Conservation (phyloP, 768 basidiomycete genomes). For the Artomyces pyxidatus region DNA sequence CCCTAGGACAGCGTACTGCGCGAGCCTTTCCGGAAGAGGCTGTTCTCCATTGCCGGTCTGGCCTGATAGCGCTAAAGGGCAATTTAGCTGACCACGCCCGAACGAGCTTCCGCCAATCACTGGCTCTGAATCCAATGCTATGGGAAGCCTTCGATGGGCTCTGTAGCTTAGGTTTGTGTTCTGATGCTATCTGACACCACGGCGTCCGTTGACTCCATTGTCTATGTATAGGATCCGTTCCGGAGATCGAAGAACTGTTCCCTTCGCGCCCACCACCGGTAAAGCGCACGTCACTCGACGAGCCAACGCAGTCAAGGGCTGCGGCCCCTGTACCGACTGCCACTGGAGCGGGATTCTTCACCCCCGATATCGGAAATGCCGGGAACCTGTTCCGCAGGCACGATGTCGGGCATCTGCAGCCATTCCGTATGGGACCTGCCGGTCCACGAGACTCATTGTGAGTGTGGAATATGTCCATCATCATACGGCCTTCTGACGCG, state of each 20-base stretch:
- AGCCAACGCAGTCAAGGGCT: conserved; percentile 29
- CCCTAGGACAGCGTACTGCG: conserved; percentile 44
- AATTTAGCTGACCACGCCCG: conserved; percentile 72
- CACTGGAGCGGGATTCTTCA: conserved; percentile 71
- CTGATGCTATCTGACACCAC: not conserved
- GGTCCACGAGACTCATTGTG: conserved; percentile 61
- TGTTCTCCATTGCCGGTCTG: conserved; percentile 67
- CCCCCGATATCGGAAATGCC: conserved; percentile 53
- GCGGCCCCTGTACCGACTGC: conserved; percentile 36
- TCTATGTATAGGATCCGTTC: conserved; percentile 45
- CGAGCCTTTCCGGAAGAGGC: conserved; percentile 65
- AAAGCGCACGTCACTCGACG: conserved; percentile 47
- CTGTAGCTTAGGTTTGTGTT: conserved; percentile 56
- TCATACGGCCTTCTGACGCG: not conserved
- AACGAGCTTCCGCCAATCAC: conserved; percentile 60
- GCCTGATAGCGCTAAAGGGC: conserved; percentile 68
- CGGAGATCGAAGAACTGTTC: conserved; percentile 66
- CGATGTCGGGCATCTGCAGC: conserved; percentile 39
- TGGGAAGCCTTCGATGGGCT: conserved; percentile 94
- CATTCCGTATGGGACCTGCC: conserved; percentile 49
- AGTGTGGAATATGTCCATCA: conserved; percentile 16
- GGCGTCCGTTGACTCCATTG: conserved; percentile 12
- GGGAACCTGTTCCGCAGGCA: conserved; percentile 49
- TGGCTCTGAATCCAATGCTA: conserved; percentile 66
- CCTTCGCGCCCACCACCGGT: conserved; percentile 53